Evolutionary conservation across 148 eudicot genomes (phyloP).

Genomic region (Camellia granthamiana): DNA sequence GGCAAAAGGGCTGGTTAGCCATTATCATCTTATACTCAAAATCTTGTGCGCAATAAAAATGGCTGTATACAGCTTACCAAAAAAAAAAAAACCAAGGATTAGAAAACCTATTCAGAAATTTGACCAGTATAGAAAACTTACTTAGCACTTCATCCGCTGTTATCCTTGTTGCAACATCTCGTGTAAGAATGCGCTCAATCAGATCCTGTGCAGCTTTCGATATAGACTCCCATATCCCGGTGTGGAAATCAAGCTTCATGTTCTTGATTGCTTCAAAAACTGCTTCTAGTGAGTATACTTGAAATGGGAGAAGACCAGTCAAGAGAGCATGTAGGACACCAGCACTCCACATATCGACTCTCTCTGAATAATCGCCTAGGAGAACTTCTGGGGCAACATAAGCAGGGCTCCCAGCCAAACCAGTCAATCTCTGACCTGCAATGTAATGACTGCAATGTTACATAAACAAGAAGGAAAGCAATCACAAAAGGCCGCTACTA

Average conservation of each 20-base stretch:
- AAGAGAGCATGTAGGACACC: slow-evolving; percentile 91
- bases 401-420: slow-evolving; percentile 97
- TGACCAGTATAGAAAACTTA: slow-evolving; percentile 29
- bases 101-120: too few species aligned
- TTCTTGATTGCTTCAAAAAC: slow-evolving; percentile 85
- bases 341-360: slow-evolving; percentile 95
- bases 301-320: slow-evolving; percentile 78
- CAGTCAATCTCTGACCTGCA: slow-evolving; percentile 81
- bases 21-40: not conserved
- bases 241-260: slow-evolving; percentile 63
- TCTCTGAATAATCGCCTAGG: slow-evolving; percentile 69
- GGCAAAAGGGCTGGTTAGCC: not conserved
- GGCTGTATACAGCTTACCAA: not conserved
- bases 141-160: slow-evolving; percentile 84
- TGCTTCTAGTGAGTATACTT: slow-evolving; percentile 72
- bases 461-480: too few species aligned
- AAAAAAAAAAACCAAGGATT: too few species aligned
- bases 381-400: slow-evolving; percentile 96
- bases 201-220: slow-evolving; percentile 88
- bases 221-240: slow-evolving; percentile 73
- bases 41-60: not conserved
- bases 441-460: not conserved
- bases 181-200: slow-evolving; percentile 61
- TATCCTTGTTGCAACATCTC: slow-evolving; percentile 62
- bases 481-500: not conserved